Evolutionary conservation across 75 land plant species (phyloP).

Genomic region (Isoetes taiwanensis): DNA sequence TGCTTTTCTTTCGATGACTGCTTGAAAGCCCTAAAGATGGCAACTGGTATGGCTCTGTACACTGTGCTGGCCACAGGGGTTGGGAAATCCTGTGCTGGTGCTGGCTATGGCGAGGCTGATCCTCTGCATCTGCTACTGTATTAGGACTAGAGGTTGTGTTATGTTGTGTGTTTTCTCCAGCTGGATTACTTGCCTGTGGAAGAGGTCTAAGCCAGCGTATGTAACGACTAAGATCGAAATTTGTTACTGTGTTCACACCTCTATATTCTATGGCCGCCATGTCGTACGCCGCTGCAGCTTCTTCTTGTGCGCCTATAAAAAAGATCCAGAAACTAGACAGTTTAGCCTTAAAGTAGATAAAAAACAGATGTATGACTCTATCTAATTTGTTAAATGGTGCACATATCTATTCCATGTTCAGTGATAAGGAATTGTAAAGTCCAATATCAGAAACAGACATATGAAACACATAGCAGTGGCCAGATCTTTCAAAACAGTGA

Average conservation of each 20-base stretch:
- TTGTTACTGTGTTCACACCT: conserved; percentile 59
- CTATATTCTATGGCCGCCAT: conserved; percentile 59
- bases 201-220: conserved; percentile 44
- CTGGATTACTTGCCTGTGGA: not conserved
- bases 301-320: conserved; percentile 48
- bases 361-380: too few species aligned
- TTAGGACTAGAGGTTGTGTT: not conserved
- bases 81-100: not conserved
- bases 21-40: not conserved
- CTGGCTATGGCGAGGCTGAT: not conserved
- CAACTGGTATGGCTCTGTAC: not conserved
- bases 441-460: too few species aligned
- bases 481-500: too few species aligned
- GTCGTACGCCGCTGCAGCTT: conserved; percentile 65
- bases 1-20: conserved; percentile 11
- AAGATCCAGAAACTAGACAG: too few species aligned
- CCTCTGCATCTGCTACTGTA: not conserved
- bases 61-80: not conserved
- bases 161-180: not conserved
- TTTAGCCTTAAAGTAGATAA: too few species aligned
- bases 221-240: conserved; percentile 60
- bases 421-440: too few species aligned
- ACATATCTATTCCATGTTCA: too few species aligned
- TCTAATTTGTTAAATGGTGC: too few species aligned
- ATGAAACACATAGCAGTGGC: too few species aligned